Evolutionary conservation across 257 asterid genomes (phyloP).

Genomic region (Sherardia arvensis): DNA sequence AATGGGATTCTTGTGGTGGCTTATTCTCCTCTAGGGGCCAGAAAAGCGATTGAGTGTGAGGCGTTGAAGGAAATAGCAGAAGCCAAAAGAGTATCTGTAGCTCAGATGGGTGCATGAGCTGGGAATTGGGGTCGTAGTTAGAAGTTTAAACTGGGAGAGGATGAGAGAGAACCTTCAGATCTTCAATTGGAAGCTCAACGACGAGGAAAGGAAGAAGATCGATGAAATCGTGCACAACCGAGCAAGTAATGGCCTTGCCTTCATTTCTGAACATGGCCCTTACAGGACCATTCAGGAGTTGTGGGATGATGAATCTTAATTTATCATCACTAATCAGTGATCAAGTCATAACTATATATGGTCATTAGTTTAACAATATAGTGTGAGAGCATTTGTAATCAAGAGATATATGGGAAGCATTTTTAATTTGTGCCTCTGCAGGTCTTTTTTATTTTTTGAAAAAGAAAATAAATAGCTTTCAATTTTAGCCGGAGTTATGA

Average conservation of each 20-base stretch:
- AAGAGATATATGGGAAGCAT: no score
- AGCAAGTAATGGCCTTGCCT: conserved; percentile 44
- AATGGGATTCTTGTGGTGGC: conserved; percentile 32
- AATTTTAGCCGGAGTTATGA: no score
- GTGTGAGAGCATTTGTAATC: no score
- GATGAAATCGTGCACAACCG: conserved; percentile 46
- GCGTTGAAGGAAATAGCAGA: no score
- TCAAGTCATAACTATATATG: no score
- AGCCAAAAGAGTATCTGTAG: conserved; percentile 39
- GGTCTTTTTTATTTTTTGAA: no score
- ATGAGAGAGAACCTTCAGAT: conserved; percentile 53
- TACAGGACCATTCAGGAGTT: conserved; percentile 43
- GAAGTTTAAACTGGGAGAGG: conserved; percentile 43
- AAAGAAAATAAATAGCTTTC: no score
- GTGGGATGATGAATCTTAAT: conserved; percentile 45
- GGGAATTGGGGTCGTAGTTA: conserved; percentile 45
- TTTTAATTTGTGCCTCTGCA: no score
- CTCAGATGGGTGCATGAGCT: conserved; percentile 71
- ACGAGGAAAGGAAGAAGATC: conserved; percentile 35
- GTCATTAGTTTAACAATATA: no score
- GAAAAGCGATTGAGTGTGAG: no score
- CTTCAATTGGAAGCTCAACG: conserved; percentile 44
- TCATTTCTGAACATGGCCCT: conserved; percentile 56
- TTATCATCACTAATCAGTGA: no score
- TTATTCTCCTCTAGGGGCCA: conserved; percentile 48